Evolutionary conservation across 768 basidiomycete species (phyloP), one percentile per base, ranked within the genome.

Genomic region (Collybiopsis confluens): DNA sequence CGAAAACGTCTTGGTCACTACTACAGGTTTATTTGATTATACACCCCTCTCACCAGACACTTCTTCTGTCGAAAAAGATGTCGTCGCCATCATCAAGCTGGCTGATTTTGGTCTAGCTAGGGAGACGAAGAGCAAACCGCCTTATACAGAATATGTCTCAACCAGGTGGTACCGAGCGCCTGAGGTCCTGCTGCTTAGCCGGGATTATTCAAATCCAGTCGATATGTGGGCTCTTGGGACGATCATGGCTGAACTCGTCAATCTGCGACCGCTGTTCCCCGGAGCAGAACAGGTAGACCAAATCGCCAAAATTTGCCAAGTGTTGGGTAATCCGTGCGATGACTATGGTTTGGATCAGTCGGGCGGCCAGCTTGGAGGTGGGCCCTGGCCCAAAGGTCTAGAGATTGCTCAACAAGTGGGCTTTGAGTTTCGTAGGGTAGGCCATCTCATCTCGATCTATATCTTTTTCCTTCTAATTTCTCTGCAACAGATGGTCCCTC

Each of bases 151-250:
- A 73, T 98, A 99, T 65, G 97, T 99, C 36, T 90, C 94, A 20
- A 99, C 97, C n/a, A 80, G 97, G 37, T 99, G 97, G 97, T 99
- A 99, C 70, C 90, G 97, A 54, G 97, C 97, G 0, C 97, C 97
- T 15, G 97, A 99, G 68, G 94, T 99, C 16, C 77, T 99, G 27
- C 79, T 99, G 37, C 78, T 92, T 56, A 92, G 91, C 62, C 81
- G 85, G 54, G 90, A 98, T 67, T 99, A 99, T 65, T 95, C 92
- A 9, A 90, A 90, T 63, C 94, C 97, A 3, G 96, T 99, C 23
- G 97, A 99, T 64, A 93, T 98, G 90, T 99, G 97, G 97, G 97
- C 97, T 2, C 74, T 99, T 51, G 97, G 97, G 15, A 96, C 97
- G 6, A 99, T 99, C 69, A 88, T 99, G 83, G 92, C 95, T 7